Percentiles rank a stretch among this genome's conserved stretches.
phyloP scores from a whole-genome alignment of 495 filamentous ascomycete genomes.

The Aspergillus coremiiformis region DNA sequence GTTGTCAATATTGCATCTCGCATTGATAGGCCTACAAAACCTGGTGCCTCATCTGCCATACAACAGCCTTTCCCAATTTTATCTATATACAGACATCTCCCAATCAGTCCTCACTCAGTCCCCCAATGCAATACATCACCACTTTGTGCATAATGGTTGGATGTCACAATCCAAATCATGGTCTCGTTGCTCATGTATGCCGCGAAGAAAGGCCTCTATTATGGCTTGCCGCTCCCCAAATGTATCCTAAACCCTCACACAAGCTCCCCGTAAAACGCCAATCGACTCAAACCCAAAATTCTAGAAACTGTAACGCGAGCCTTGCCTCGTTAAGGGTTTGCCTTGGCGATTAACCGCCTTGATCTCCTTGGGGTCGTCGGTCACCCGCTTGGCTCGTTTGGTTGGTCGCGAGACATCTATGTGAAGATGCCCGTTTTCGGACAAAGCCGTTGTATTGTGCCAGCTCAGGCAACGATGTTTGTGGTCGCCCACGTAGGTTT shows the following conservation, averaged over 20 bases:
- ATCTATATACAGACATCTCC: conserved; percentile 11
- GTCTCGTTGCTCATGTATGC: conserved; percentile 17
- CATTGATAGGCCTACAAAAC: background rate
- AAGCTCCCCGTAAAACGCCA: conserved; percentile 3
- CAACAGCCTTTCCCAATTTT: background rate
- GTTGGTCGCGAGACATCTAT: conserved; percentile 63
- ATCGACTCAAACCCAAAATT: conserved; percentile 4
- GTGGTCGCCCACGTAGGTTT: conserved; percentile 54
- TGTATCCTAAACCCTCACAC: conserved; percentile 4
- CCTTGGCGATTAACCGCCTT: conserved; percentile 43
- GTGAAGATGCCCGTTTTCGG: conserved; percentile 76
- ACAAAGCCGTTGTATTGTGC: conserved; percentile 70
- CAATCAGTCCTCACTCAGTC: background rate
- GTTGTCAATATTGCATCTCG: too few species aligned
- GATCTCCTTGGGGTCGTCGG: conserved; percentile 35
- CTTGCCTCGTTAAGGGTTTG: conserved; percentile 42
- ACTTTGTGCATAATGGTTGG: background rate
- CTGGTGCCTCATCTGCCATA: background rate
- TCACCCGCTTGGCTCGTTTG: conserved; percentile 50
- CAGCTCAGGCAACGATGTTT: conserved; percentile 71
- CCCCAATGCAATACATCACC: background rate
- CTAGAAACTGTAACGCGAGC: conserved; percentile 39
- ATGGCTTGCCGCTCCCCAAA: background rate
- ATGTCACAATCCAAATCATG: conserved; percentile 9
- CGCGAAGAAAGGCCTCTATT: conserved; percentile 9